Conservation (phyloP, 352 stramenopile genomes). For the Pilasporangium apinafurcum region DNA sequence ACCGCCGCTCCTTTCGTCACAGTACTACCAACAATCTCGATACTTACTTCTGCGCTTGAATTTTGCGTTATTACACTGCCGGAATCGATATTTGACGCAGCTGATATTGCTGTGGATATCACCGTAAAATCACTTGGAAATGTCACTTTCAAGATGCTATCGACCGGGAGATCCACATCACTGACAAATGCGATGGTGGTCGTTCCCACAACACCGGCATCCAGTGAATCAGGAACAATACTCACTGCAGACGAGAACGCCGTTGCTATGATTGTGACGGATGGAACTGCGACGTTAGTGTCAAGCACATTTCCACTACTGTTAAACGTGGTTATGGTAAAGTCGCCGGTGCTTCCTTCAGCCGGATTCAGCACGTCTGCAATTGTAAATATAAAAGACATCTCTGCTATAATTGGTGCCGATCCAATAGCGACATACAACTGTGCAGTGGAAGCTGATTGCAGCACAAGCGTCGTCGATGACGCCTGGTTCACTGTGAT, state of each 20-base stretch:
- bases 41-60: conserved; percentile 11
- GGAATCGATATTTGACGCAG: conserved; percentile 15
- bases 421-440: conserved; percentile 13
- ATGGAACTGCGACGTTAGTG: not conserved
- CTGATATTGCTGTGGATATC: conserved; percentile 11
- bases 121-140: conserved; percentile 32
- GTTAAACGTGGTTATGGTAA: conserved; percentile 19
- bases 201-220: conserved; percentile 16
- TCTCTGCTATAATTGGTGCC: conserved; percentile 8
- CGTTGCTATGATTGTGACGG: conserved; percentile 8
- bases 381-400: conserved; percentile 20
- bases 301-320: conserved; percentile 6
- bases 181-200: conserved; percentile 30
- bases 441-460: conserved; percentile 8
- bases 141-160: conserved; percentile 23
- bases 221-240: conserved; percentile 17
- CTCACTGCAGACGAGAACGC: conserved; percentile 5
- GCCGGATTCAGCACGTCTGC: conserved; percentile 25
- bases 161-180: conserved; percentile 19
- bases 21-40: conserved; percentile 16
- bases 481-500: not conserved
- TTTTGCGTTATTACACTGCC: conserved; percentile 12
- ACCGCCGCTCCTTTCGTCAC: conserved; percentile 16
- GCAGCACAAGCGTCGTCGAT: conserved; percentile 22
- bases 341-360: conserved; percentile 7